These are phyloP conservation scores for Cinchona pubescens DNA, from an alignment of 257 asterid species.

Conservation along the genomic window DNA sequence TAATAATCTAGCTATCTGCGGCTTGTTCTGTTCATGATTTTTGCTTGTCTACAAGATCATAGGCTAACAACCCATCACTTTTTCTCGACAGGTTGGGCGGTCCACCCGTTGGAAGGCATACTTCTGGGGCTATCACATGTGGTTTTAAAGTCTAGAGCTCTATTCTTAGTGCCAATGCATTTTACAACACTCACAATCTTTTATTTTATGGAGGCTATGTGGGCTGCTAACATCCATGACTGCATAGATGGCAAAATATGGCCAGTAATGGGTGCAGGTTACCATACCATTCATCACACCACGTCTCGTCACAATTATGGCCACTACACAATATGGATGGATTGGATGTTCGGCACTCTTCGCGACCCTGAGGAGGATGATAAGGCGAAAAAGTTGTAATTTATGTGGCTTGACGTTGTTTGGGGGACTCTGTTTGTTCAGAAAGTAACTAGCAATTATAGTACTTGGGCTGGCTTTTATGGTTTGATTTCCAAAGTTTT, in stretches of 20 bases:
- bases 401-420: background rate
- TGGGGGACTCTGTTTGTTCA: too few relatives aligned
- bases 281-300: slow-evolving; percentile 97
- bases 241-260: slow-evolving; percentile 82
- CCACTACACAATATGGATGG: slow-evolving; percentile 96
- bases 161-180: slow-evolving; percentile 75
- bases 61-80: slow-evolving; percentile 11
- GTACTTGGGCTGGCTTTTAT: too few relatives aligned
- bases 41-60: background rate
- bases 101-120: slow-evolving; percentile 94
- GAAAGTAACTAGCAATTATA: too few relatives aligned
- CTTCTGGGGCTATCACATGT: slow-evolving; percentile 89
- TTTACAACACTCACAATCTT: slow-evolving; percentile 72
- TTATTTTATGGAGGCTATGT: slow-evolving; percentile 70
- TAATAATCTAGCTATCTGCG: too few relatives aligned
- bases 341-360: slow-evolving; percentile 98
- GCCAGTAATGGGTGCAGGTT: slow-evolving; percentile 99
- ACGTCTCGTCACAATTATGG: slow-evolving; percentile 94
- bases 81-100: slow-evolving; percentile 67
- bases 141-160: too few relatives aligned
- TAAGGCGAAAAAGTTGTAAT: slow-evolving; percentile 55
- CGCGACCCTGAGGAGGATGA: slow-evolving; percentile 75
- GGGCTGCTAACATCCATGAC: slow-evolving; percentile 97
- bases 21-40: background rate
- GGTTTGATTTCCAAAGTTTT: too few relatives aligned